Evolutionary conservation across 345 rosid genomes (phyloP).

Genomic region (Ceriops tagal): DNA sequence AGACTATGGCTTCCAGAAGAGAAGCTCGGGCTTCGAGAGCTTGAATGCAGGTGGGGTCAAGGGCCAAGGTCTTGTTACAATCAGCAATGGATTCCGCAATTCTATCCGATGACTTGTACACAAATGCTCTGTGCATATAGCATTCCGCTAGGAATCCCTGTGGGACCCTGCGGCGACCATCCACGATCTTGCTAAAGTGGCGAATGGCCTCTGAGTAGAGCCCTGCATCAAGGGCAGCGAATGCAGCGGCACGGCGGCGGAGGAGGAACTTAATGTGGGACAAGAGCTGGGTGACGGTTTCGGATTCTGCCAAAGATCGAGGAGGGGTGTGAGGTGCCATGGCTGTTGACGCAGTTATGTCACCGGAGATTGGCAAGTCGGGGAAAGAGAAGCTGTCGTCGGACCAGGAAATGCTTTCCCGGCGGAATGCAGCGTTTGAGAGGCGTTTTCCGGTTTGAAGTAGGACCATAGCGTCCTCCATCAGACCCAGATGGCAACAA

Average conservation of each 20-base stretch:
- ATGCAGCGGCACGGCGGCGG: conserved; percentile 83
- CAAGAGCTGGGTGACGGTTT: conserved; percentile 59
- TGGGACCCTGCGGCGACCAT: conserved; percentile 85
- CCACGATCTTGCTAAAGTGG: conserved; percentile 84
- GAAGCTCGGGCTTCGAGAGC: conserved; percentile 89
- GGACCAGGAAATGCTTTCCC: conserved; percentile 74
- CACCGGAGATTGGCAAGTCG: conserved; percentile 27
- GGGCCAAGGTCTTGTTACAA: conserved; percentile 85
- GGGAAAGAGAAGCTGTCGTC: conserved; percentile 79
- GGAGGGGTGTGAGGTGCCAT: conserved; percentile 60
- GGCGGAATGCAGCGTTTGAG: conserved; percentile 91
- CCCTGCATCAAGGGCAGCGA: conserved; percentile 87
- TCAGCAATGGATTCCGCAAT: conserved; percentile 87
- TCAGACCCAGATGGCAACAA: conserved; percentile 81
- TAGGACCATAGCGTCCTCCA: conserved; percentile 97
- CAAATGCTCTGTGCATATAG: conserved; percentile 78
- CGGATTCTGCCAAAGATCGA: conserved; percentile 42
- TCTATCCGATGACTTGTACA: conserved; percentile 67
- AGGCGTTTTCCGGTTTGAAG: conserved; percentile 94
- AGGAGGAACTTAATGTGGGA: conserved; percentile 77
- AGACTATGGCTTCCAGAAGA: conserved; percentile 68
- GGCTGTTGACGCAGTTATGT: conserved; percentile 30
- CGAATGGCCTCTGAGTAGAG: conserved; percentile 80
- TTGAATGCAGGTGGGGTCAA: conserved; percentile 72
- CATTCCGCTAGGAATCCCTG: conserved; percentile 92